Conservation (phyloP, 768 basidiomycete genomes). For the Boletus vermiculosoides region DNA sequence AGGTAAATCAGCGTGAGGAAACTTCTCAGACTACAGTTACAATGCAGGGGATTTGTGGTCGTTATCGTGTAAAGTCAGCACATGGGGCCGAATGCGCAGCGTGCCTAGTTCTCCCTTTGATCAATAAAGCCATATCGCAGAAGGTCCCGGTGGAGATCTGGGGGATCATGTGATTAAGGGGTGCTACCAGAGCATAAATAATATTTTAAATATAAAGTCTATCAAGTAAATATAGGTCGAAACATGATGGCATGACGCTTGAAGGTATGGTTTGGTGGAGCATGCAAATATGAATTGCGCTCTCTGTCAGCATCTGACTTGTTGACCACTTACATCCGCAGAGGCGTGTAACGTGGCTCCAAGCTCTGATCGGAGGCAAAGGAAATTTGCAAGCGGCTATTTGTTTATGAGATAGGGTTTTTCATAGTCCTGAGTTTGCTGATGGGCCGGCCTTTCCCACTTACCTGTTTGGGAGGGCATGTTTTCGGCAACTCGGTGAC, state of each 20-base stretch:
- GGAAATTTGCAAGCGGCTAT: not conserved
- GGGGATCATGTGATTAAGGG: not conserved
- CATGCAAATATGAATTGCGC: too few relatives aligned
- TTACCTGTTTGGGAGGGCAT: not conserved
- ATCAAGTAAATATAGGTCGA: not conserved
- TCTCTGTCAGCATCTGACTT: too few relatives aligned
- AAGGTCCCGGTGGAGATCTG: not conserved
- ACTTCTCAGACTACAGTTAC: not conserved
- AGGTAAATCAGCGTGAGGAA: not conserved
- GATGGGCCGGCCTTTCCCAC: too few relatives aligned
- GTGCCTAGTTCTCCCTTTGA: not conserved
- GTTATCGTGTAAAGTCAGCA: not conserved
- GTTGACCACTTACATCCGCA: too few relatives aligned
- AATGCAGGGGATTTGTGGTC: not conserved
- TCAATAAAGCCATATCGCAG: too few relatives aligned
- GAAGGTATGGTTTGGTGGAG: too few relatives aligned
- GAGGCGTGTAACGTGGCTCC: too few relatives aligned
- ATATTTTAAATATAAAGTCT: too few relatives aligned
- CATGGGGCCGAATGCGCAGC: not conserved
- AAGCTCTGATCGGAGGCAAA: not conserved
- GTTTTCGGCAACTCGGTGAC: too few relatives aligned
- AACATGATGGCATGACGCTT: not conserved
- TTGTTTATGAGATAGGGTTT: too few relatives aligned
- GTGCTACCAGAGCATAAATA: too few relatives aligned
- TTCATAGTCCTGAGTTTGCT: too few relatives aligned